These are phyloP conservation scores for Micractinium sp. DNA, from an alignment of 139 green algal genomes.

Conservation along the genomic window DNA sequence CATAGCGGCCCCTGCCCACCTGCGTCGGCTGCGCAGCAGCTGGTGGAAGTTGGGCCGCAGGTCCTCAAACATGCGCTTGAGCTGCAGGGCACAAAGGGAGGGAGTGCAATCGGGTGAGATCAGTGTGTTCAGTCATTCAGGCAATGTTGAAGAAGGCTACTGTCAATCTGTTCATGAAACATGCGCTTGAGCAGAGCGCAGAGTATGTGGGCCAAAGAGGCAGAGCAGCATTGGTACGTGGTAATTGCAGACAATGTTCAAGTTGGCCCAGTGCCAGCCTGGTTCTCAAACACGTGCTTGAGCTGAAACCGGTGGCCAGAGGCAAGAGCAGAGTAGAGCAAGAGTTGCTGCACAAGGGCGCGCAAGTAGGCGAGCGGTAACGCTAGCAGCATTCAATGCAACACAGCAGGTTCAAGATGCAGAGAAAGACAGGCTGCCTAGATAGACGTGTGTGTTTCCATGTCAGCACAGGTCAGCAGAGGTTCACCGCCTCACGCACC, in stretches of 20 bases:
- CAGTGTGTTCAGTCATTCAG: not conserved
- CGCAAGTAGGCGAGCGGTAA: no score
- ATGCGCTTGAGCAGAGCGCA: not conserved
- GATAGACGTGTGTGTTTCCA: no score
- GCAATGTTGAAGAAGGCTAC: not conserved
- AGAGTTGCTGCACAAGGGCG: no score
- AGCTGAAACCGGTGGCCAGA: no score
- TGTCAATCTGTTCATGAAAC: not conserved
- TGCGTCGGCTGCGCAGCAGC: constrained; percentile 66
- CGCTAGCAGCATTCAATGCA: no score
- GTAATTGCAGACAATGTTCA: no score
- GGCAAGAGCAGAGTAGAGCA: no score
- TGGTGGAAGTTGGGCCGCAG: constrained; percentile 53
- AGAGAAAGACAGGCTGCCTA: no score
- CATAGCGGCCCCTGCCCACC: constrained; percentile 48
- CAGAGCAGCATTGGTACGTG: not conserved
- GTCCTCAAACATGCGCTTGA: constrained; percentile 63
- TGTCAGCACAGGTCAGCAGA: no score
- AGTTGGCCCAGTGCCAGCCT: no score
- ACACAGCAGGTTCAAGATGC: no score
- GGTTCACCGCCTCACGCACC: constrained; percentile 13
- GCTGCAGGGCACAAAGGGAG: constrained; percentile 32
- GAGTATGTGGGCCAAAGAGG: not conserved
- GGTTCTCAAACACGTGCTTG: no score
- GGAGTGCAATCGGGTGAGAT: not conserved